Conservation (phyloP, 805 yeast species). For the Clavispora asparagi region DNA sequence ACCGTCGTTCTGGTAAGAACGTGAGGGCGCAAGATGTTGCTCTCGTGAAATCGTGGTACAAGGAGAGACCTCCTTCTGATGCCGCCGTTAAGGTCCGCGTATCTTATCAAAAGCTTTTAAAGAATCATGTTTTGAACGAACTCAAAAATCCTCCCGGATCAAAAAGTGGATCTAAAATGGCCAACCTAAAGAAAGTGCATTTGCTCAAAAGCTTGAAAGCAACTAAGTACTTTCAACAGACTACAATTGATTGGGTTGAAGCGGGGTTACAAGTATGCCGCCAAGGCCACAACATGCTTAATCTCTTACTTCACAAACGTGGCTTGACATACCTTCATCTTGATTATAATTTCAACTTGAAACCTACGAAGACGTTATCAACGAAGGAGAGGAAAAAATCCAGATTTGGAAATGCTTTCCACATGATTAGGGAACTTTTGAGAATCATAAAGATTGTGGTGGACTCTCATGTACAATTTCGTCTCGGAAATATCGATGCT, state of each 20-base stretch:
- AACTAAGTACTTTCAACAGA: conserved; percentile 87
- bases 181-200: conserved; percentile 47
- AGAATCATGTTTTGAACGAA: conserved; percentile 66
- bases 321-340: conserved; percentile 90
- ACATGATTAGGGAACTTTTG: conserved; percentile 82
- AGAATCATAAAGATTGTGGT: conserved; percentile 81
- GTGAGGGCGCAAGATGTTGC: conserved; percentile 89
- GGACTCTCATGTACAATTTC: conserved; percentile 87
- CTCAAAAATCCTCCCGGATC: conserved; percentile 43
- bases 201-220: conserved; percentile 61
- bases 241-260: conserved; percentile 96
- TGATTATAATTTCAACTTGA: conserved; percentile 91
- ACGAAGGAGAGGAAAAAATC: conserved; percentile 96
- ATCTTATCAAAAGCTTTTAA: conserved; percentile 86
- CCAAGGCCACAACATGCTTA: conserved; percentile 93
- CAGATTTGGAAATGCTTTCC: conserved; percentile 95
- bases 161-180: conserved; percentile 24
- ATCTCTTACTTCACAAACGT: conserved; percentile 79
- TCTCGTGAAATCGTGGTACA: conserved; percentile 75
- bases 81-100: conserved; percentile 74
- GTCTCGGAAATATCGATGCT: conserved; percentile 88
- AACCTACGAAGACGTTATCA: conserved; percentile 93
- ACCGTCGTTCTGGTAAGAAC: conserved; percentile 63
- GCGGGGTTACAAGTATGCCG: conserved; percentile 92
- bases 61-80: conserved; percentile 56